A percentile compares a stretch with the other conserved stretches of the same genome.
phyloP scores from a whole-genome alignment of 805 yeast species.

The Cyberlindnera misumaiensis region DNA sequence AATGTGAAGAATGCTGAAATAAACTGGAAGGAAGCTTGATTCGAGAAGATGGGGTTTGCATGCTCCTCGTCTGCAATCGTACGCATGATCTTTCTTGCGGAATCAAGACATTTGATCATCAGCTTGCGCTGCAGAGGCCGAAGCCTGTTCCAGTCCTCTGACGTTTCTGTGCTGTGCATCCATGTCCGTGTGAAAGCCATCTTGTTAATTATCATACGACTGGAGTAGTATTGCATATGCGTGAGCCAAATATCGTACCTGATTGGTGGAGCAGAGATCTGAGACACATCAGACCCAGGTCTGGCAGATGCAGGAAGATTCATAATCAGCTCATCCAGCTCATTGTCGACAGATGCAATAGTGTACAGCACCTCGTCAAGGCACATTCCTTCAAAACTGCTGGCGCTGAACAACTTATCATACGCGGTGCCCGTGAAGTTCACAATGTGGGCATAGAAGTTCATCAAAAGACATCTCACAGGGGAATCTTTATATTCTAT shows the following conservation, averaged over 20 bases:
- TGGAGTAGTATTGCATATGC: conserved; percentile 16
- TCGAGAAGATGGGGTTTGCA: conserved; percentile 8
- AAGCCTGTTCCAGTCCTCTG: neutral
- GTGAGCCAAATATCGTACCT: conserved; percentile 9
- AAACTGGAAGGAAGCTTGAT: conserved; percentile 14
- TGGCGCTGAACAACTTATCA: conserved; percentile 16
- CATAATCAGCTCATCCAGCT: conserved; percentile 7
- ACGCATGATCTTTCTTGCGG: conserved; percentile 16
- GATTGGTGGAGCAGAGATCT: conserved; percentile 3
- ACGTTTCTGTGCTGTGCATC: conserved; percentile 5
- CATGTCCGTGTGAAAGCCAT: conserved; percentile 23
- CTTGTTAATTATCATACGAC: conserved; percentile 19
- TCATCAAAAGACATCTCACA: conserved; percentile 5
- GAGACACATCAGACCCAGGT: conserved; percentile 5
- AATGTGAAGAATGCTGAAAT: conserved; percentile 21
- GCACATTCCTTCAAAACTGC: conserved; percentile 12
- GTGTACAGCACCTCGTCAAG: conserved; percentile 11
- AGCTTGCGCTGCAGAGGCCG: conserved; percentile 5
- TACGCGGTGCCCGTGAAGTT: conserved; percentile 15
- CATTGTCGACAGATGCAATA: conserved; percentile 13
- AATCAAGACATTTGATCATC: conserved; percentile 6
- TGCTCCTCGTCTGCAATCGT: conserved; percentile 5
- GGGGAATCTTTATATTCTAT: conserved; percentile 3
- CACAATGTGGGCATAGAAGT: conserved; percentile 8
- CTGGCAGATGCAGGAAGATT: conserved; percentile 3